Evolutionary conservation across 768 basidiomycete genomes (phyloP), one percentile per base, ranked within the genome.

Genomic region (Tricholoma hemisulphureum): DNA sequence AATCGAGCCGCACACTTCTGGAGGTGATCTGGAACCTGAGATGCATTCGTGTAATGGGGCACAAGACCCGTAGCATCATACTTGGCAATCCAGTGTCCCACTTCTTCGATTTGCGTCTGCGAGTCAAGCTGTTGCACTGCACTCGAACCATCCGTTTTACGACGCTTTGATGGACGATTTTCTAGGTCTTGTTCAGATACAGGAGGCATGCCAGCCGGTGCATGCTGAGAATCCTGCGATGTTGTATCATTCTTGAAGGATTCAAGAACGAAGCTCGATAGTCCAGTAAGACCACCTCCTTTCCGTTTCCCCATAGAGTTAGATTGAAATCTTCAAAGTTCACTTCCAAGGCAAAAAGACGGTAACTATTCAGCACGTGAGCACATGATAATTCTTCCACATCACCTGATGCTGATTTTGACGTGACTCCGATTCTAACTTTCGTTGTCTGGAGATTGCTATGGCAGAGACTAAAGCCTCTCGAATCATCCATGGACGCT

Each of bases 51-150:
- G 67, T 91, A 95, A 67, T 85, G 83, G 2, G 86, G 83, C 2
- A 93, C 92, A 1, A 93, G 79, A 2, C 83, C 83, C 1, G 83
- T 84, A 20, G 87, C 90, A 65, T 95, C 88, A 65, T 84, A 84
- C 59, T 75, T 78, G 58, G 73, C 61, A 31, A 68, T 69, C 76
- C 70, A 67, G 56, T 67, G 46, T 60, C 64, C 7, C 67, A 39
- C 46, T 59, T 21, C 32, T 32, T 66, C 1, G 4, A 28, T 34
- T 23, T 31, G 62, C 39, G 63, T 69, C 70, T 57, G 68, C 58
- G 64, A 56, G 24, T 58, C 58, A 26, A 61, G 53, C 43, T 64
- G 61, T 23, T 58, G 11, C 10, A 24, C 51, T 39, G 26, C 11
- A 20, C 28, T 16, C 0, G 21, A 24, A 8, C 24, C 28, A 31